These are phyloP conservation scores for Drosera capensis DNA, from an alignment of 148 eudicot genomes.

Conservation along the genomic window DNA sequence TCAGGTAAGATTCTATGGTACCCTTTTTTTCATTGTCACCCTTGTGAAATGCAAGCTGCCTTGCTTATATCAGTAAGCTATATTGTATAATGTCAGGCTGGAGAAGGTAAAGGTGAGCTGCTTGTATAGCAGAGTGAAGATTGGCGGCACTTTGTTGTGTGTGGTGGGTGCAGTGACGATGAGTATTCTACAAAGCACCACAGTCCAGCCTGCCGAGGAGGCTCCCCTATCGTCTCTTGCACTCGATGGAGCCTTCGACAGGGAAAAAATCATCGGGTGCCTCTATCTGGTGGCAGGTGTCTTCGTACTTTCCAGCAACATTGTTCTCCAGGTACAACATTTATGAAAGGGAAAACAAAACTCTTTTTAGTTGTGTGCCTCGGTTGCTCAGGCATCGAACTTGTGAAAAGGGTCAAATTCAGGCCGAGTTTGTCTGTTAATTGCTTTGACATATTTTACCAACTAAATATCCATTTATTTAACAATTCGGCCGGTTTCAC, in stretches of 20 bases:
- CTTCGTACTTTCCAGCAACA: neutral
- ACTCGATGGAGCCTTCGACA: constrained; percentile 8
- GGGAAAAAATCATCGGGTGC: neutral
- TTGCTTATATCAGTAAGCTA: neutral
- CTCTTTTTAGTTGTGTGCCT: neutral
- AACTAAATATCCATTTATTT: too few species aligned
- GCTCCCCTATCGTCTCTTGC: neutral
- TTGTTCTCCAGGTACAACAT: constrained; percentile 17
- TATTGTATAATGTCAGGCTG: constrained; percentile 20
- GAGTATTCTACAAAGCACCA: constrained; percentile 39
- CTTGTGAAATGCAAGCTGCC: neutral
- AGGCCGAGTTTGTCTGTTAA: too few species aligned
- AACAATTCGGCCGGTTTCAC: too few species aligned
- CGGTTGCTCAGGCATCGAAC: too few species aligned
- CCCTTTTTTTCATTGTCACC: neutral
- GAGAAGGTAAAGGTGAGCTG: constrained; percentile 36
- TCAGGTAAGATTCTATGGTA: constrained; percentile 18
- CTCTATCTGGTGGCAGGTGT: neutral
- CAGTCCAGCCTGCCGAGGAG: neutral
- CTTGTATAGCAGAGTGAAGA: constrained; percentile 40
- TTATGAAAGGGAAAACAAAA: neutral
- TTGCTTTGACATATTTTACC: too few species aligned
- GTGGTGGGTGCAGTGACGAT: constrained; percentile 45
- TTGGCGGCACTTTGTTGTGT: constrained; percentile 43
- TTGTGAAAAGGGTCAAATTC: too few species aligned